Evolutionary conservation across 257 asterid genomes (phyloP).

Genomic region (Voacanga thouarsii): DNA sequence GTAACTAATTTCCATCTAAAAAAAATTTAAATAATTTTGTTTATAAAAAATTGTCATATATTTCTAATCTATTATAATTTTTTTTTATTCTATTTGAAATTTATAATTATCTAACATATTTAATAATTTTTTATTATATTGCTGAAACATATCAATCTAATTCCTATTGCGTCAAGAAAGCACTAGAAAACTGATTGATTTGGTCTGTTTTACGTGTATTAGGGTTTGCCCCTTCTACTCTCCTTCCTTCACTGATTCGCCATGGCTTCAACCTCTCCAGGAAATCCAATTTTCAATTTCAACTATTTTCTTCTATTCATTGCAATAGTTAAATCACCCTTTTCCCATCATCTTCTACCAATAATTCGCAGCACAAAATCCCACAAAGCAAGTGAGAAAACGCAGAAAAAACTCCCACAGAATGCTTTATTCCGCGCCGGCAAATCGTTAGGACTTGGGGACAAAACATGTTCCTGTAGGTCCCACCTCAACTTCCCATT

Average conservation of each 20-base stretch:
- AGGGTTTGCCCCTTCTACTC: neutral
- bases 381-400: neutral
- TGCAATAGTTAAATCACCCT: neutral
- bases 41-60: too few relatives aligned
- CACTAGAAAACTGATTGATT: neutral
- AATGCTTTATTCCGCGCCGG: neutral
- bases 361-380: neutral
- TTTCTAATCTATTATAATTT: too few relatives aligned
- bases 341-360: neutral
- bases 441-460: neutral
- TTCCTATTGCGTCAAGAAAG: too few relatives aligned
- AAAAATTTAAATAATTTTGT: too few relatives aligned
- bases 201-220: neutral
- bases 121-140: too few relatives aligned
- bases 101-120: too few relatives aligned
- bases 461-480: conserved; percentile 4
- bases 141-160: too few relatives aligned
- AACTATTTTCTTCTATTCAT: neutral
- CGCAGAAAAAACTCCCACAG: neutral
- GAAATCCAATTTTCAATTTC: neutral
- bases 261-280: neutral
- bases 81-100: too few relatives aligned
- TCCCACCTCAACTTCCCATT: conserved; percentile 12
- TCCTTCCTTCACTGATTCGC: neutral
- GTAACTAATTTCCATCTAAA: too few relatives aligned